Evolutionary conservation across 345 rosid species (phyloP), one percentile per base, ranked within the genome.

Genomic region (Camelina sativa): DNA sequence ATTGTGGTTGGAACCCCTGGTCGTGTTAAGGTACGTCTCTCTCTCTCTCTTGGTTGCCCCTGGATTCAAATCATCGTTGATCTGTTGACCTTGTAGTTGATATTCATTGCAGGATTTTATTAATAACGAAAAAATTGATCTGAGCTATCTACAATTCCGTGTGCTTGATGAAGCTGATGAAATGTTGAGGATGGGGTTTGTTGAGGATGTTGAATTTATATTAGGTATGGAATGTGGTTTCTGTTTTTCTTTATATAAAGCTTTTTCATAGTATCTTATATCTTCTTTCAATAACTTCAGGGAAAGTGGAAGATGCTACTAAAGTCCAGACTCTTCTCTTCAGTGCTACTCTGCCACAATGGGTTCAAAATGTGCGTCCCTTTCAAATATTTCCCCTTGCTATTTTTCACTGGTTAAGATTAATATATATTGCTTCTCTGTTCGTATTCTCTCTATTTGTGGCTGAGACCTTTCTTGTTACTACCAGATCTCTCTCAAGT

Each of bases 131-230:
- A 89, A 88, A 77, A 80, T 91, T 76, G 85, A 92, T 52, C 69
- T 96, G 2, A 83, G 88, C 67, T 80, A 76, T 9, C 79, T 96
- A 30, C 87, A 85, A 74, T 96, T 92, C 75, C 91, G 98, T 65
- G 97, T 96, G 25, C 99, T 96, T 69, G 98, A 96, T 55, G 98
- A 96, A 82, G 97, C 98, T 73, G 99, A 96, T 81, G 99, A 96
- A 76, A 96, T 96, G 99, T 76, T 96, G 75, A 86, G 91, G 74
- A 91, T 96, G 97, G 99, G 99, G 32, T 96, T 96, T 80, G 99
- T 92, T 66, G 99, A 92, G 37, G 97, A 90, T 82, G 97, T 96
- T 55, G 96, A 96, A 76, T 87, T 92, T 65, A 96, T 96, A 72
- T 87, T 96, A 69, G 93, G 99, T 92, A 74, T 64, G 78, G 71